Conservation (phyloP, 2,329 filamentous ascomycete genomes). For the Fusarium azukiicola region DNA sequence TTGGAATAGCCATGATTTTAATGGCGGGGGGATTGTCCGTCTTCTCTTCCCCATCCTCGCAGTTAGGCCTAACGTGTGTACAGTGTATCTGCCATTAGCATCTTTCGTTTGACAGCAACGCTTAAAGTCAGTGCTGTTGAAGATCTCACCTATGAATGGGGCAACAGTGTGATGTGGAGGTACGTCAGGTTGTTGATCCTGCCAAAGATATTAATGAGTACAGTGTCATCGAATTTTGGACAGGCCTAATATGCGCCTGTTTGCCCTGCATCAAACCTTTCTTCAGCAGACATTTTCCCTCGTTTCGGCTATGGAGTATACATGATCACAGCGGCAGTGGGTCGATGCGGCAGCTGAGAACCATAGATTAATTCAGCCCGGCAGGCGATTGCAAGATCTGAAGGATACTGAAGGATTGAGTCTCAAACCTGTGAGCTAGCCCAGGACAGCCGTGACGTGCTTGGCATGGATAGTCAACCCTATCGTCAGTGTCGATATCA, state of each 20-base stretch:
- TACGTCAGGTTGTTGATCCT: neutral
- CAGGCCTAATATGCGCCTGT: slow-evolving; percentile 35
- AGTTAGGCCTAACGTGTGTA: too few species aligned
- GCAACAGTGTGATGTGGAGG: slow-evolving; percentile 24
- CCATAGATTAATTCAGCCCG: neutral
- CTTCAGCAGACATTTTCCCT: slow-evolving; percentile 1
- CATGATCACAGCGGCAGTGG: neutral
- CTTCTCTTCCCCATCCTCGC: neutral
- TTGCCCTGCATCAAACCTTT: slow-evolving; percentile 33
- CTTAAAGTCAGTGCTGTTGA: neutral
- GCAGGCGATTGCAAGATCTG: too few species aligned
- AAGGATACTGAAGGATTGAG: too few species aligned
- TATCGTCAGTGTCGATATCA: too few species aligned
- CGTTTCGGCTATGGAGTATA: neutral
- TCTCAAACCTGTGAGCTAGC: neutral
- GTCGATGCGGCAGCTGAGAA: slow-evolving; percentile 1
- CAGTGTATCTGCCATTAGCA: slow-evolving; percentile 27
- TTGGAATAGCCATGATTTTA: slow-evolving; percentile 26
- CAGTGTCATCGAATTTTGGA: slow-evolving; percentile 33
- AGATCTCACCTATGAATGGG: slow-evolving; percentile 20
- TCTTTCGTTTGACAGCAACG: slow-evolving; percentile 15
- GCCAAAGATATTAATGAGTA: neutral
- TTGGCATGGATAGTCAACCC: too few species aligned
- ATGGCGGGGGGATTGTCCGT: slow-evolving; percentile 39
- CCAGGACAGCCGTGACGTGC: neutral